Evolutionary conservation across 768 basidiomycete species (phyloP).

Genomic region (Macrolepiota dolichaula): DNA sequence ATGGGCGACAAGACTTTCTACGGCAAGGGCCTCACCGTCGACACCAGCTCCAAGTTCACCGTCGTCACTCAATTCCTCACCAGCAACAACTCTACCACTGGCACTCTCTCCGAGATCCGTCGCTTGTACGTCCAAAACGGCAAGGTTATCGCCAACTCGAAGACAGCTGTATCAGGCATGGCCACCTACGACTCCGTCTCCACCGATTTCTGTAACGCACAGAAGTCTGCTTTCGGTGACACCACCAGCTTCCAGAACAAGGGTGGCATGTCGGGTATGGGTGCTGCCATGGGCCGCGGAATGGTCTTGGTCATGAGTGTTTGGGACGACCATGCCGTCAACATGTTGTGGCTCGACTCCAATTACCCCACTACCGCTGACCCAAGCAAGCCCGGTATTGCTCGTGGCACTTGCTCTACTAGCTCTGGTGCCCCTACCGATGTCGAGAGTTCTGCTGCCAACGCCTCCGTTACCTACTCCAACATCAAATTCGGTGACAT

Average conservation of each 20-base stretch:
- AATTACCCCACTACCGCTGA: constrained; percentile 27
- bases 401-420: constrained; percentile 20
- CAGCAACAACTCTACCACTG: constrained; percentile 17
- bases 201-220: constrained; percentile 14
- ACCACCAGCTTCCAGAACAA: constrained; percentile 16
- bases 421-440: constrained; percentile 14
- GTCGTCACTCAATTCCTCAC: constrained; percentile 23
- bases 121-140: constrained; percentile 20
- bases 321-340: constrained; percentile 23
- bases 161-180: constrained; percentile 13
- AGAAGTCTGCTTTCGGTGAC: constrained; percentile 18
- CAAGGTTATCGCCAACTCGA: constrained; percentile 19
- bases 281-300: constrained; percentile 19
- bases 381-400: constrained; percentile 17
- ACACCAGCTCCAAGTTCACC: constrained; percentile 21
- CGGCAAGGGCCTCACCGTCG: constrained; percentile 18
- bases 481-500: constrained; percentile 20
- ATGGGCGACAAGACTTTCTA: constrained; percentile 20
- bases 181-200: constrained; percentile 16
- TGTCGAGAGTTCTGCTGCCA: constrained; percentile 12
- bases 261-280: constrained; percentile 19
- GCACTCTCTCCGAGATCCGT: constrained; percentile 20
- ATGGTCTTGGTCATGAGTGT: constrained; percentile 39
- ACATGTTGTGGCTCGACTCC: constrained; percentile 42
- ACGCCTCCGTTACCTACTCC: constrained; percentile 19